phyloP scores from a whole-genome alignment of 495 filamentous ascomycete genomes.

The Astrothelium subdiscretum region DNA sequence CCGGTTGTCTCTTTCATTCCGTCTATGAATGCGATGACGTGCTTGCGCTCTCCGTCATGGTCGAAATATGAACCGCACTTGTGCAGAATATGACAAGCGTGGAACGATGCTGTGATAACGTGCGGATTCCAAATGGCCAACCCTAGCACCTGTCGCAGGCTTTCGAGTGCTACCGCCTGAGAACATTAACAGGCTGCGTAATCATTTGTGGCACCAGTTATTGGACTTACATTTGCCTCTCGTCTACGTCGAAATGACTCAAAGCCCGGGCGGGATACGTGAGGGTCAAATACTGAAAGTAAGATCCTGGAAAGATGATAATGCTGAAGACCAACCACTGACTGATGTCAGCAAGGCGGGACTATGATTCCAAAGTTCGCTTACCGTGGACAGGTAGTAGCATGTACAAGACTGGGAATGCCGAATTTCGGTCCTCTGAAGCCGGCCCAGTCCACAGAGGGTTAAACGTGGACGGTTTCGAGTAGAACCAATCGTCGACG shows the following conservation, averaged over 20 bases:
- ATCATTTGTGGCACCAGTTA: background rate
- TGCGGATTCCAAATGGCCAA: background rate
- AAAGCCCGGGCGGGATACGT: background rate
- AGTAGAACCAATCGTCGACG: slow-evolving; percentile 8
- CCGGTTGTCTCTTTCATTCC: no score
- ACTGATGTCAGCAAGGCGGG: no score
- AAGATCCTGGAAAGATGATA: slow-evolving; percentile 12
- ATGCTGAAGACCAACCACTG: slow-evolving; percentile 13
- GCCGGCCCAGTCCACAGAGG: slow-evolving; percentile 3
- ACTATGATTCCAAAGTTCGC: background rate
- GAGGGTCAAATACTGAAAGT: slow-evolving; percentile 6
- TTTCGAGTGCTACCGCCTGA: background rate
- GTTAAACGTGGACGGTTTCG: slow-evolving; percentile 9
- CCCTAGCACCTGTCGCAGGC: background rate
- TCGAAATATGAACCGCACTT: no score
- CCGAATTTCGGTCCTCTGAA: slow-evolving; percentile 3
- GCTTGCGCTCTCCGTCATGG: no score
- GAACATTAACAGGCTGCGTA: no score
- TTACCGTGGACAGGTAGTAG: slow-evolving; percentile 5
- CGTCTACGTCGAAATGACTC: background rate
- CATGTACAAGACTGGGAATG: slow-evolving; percentile 3
- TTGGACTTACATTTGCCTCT: background rate
- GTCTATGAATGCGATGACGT: no score
- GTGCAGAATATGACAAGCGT: slow-evolving; percentile 9
- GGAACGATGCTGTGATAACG: background rate